Conservation (phyloP, 2,329 filamentous ascomycete species). For the Pestalotiopsis sp. region DNA sequence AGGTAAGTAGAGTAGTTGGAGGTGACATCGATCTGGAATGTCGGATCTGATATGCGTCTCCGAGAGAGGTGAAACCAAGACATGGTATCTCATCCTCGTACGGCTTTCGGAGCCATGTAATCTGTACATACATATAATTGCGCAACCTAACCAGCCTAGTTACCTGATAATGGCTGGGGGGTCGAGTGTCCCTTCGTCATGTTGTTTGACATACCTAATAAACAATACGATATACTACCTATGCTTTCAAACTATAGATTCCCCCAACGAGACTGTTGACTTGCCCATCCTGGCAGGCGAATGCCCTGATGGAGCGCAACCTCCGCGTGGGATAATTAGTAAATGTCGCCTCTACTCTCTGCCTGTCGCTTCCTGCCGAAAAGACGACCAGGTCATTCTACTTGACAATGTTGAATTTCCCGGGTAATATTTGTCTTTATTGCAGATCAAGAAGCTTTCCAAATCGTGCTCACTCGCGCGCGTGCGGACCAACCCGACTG, state of each 20-base stretch:
- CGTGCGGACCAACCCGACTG: too few species aligned
- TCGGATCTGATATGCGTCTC: slow-evolving; percentile 1
- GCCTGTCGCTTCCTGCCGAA: slow-evolving; percentile 1
- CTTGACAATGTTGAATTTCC: too few species aligned
- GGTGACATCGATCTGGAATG: slow-evolving; percentile 8
- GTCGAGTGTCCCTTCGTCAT: not conserved
- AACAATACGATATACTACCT: not conserved
- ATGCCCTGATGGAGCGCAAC: not conserved
- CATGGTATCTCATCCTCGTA: not conserved
- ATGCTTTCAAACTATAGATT: not conserved
- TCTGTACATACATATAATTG: not conserved
- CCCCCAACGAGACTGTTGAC: not conserved
- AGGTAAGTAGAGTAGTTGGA: not conserved
- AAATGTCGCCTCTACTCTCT: not conserved
- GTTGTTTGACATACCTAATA: not conserved
- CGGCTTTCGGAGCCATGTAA: not conserved
- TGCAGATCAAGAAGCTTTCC: too few species aligned
- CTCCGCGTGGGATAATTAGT: too few species aligned
- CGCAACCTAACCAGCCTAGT: not conserved
- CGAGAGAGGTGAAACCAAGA: not conserved
- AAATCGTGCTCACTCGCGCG: too few species aligned
- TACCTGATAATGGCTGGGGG: not conserved
- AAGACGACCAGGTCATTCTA: too few species aligned
- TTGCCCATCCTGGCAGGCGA: slow-evolving; percentile 10
- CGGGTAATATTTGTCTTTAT: too few species aligned